Evolutionary conservation across 805 yeast genomes (phyloP).

Genomic region (Kodamaea sagamina): DNA sequence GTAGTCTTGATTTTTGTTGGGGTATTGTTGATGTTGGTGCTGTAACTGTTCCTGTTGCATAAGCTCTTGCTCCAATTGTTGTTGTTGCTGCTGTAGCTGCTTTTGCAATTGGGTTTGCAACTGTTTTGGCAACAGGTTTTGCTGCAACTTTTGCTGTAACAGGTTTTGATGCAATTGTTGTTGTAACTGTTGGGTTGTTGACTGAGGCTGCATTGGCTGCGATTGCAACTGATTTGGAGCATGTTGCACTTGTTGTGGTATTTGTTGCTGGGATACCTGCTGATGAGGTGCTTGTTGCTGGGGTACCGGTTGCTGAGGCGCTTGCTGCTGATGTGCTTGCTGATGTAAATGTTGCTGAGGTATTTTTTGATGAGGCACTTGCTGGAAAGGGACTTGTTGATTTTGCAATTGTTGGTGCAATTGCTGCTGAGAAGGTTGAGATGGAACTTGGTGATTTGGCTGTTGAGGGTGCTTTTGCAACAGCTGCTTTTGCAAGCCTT

Average conservation of each 20-base stretch:
- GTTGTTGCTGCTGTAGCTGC: slow-evolving; percentile 2
- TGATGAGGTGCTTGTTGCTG: neutral
- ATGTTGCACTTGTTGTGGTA: slow-evolving; percentile 1
- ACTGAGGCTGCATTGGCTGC: slow-evolving; percentile 1
- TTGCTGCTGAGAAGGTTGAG: neutral
- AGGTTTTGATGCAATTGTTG: slow-evolving; percentile 1
- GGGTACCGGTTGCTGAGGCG: neutral
- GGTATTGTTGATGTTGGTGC: neutral
- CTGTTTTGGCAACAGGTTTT: slow-evolving; percentile 1
- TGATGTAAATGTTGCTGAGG: neutral
- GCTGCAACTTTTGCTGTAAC: slow-evolving; percentile 3
- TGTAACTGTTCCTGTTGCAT: slow-evolving; percentile 4
- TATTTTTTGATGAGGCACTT: neutral
- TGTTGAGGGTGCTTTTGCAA: neutral
- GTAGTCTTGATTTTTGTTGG: slow-evolving; percentile 2
- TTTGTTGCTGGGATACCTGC: neutral
- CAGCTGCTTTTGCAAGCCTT: neutral
- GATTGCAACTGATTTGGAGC: slow-evolving; percentile 1
- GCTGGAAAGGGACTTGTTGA: neutral
- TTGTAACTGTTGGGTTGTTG: neutral
- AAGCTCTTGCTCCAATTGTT: slow-evolving; percentile 4
- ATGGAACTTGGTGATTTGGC: neutral
- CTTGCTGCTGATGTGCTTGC: too few species aligned
- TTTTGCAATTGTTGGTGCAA: neutral
- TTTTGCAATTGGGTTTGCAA: slow-evolving; percentile 3